Percentiles rank a stretch among this genome's conserved stretches.
These are phyloP conservation scores for Claviceps sp. DNA, from an alignment of 2,329 filamentous ascomycete species.

Conservation along the genomic window DNA sequence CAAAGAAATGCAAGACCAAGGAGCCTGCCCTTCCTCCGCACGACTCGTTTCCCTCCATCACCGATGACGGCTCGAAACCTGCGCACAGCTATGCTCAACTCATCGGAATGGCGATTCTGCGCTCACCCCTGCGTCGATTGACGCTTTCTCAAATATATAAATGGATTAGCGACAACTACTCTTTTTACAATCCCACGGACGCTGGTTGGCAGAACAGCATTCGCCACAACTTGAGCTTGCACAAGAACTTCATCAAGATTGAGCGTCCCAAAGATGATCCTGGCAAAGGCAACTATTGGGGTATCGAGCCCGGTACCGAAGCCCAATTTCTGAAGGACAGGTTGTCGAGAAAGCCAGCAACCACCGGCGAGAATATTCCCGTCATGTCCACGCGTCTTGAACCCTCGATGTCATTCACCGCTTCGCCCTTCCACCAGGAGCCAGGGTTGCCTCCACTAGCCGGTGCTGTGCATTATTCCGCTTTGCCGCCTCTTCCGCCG, in stretches of 20 bases:
- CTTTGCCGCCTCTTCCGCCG: constrained; percentile 25
- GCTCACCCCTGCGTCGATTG: constrained; percentile 67
- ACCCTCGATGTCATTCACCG: constrained; percentile 28
- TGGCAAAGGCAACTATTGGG: constrained; percentile 96
- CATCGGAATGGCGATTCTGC: constrained; percentile 92
- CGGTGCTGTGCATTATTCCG: constrained; percentile 20
- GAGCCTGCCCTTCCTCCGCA: constrained; percentile 48
- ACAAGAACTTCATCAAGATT: constrained; percentile 93
- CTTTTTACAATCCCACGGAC: constrained; percentile 73
- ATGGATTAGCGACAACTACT: constrained; percentile 94
- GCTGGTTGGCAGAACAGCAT: constrained; percentile 99
- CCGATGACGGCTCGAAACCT: constrained; percentile 82
- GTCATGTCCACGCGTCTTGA: constrained; percentile 45
- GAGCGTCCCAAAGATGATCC: constrained; percentile 94
- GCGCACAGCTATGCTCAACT: constrained; percentile 86
- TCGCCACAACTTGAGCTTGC: constrained; percentile 89
- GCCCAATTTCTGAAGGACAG: constrained; percentile 83
- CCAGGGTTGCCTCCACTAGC: constrained; percentile 35
- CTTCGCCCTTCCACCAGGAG: constrained; percentile 24
- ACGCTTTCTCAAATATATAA: constrained; percentile 96
- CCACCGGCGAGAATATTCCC: constrained; percentile 42
- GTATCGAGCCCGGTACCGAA: constrained; percentile 82
- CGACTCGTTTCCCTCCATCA: constrained; percentile 65
- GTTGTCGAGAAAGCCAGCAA: constrained; percentile 44
- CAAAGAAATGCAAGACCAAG: constrained; percentile 56